Evolutionary conservation across 2,329 filamentous ascomycete genomes (phyloP).

Genomic region (Scleromitrula shiraiana): DNA sequence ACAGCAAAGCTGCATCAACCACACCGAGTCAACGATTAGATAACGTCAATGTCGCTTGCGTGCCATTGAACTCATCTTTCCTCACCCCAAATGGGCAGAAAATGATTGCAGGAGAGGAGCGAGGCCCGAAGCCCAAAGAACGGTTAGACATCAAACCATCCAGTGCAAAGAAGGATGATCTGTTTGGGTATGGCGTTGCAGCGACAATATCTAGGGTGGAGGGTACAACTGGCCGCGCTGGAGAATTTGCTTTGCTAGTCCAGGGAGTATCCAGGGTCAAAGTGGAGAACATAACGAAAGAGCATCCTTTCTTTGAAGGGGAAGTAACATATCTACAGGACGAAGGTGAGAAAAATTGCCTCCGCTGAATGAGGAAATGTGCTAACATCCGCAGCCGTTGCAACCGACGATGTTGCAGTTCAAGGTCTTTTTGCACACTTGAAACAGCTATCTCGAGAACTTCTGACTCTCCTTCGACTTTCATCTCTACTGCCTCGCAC

Average conservation of each 20-base stretch:
- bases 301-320: slow-evolving; percentile 80
- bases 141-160: slow-evolving; percentile 44
- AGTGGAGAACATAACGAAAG: slow-evolving; percentile 65
- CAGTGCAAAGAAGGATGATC: slow-evolving; percentile 57
- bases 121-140: slow-evolving; percentile 28
- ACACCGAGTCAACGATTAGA: slow-evolving; percentile 56
- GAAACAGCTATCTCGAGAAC: slow-evolving; percentile 77
- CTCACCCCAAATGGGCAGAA: slow-evolving; percentile 68
- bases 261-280: slow-evolving; percentile 75
- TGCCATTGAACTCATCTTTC: slow-evolving; percentile 72
- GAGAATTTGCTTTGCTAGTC: slow-evolving; percentile 76
- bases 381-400: slow-evolving; percentile 22
- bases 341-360: slow-evolving; percentile 41
- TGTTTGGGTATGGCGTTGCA: slow-evolving; percentile 77
- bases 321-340: slow-evolving; percentile 67
- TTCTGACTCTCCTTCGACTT: slow-evolving; percentile 75
- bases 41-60: slow-evolving; percentile 73
- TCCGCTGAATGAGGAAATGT: background rate
- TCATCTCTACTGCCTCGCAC: slow-evolving; percentile 74
- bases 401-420: slow-evolving; percentile 52
- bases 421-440: slow-evolving; percentile 69
- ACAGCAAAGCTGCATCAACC: slow-evolving; percentile 65
- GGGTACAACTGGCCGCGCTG: slow-evolving; percentile 51
- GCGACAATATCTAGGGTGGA: slow-evolving; percentile 74
- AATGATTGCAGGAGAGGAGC: slow-evolving; percentile 58